These are phyloP conservation scores for Penicillium digitatum DNA, from an alignment of 2,329 filamentous ascomycete species.

Conservation along the genomic window DNA sequence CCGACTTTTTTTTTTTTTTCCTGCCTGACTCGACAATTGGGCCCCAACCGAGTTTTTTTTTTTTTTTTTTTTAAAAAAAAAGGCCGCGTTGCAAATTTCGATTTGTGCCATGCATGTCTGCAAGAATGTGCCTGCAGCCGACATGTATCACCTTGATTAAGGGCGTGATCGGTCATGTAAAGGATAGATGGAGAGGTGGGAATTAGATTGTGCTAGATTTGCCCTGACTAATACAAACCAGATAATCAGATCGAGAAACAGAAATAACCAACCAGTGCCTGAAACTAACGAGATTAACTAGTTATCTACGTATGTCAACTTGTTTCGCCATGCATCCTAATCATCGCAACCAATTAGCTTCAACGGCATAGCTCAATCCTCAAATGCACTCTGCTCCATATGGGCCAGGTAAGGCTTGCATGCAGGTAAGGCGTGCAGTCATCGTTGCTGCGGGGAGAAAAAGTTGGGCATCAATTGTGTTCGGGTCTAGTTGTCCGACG, in stretches of 20 bases:
- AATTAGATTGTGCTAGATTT: neutral
- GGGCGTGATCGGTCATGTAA: neutral
- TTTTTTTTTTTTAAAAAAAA: neutral
- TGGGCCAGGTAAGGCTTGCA: slow-evolving; percentile 5
- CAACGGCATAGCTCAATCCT: neutral
- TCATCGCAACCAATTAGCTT: neutral
- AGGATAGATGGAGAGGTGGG: neutral
- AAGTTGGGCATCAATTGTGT: slow-evolving; percentile 11
- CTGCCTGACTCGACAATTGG: slow-evolving; percentile 14
- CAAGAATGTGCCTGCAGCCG: neutral
- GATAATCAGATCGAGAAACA: neutral
- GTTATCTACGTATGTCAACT: too few species aligned
- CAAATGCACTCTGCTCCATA: slow-evolving; percentile 2
- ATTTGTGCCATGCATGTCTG: neutral
- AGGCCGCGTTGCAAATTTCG: neutral
- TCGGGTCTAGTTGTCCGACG: neutral
- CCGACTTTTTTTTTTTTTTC: neutral
- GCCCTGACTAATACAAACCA: neutral
- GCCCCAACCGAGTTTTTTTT: neutral
- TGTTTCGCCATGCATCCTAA: neutral
- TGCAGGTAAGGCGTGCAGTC: slow-evolving; percentile 2
- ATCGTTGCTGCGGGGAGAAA: neutral
- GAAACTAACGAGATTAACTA: too few species aligned
- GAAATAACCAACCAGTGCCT: neutral
- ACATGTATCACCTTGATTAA: slow-evolving; percentile 1